Percentiles rank a stretch among this genome's conserved stretches.
phyloP scores from a whole-genome alignment of 73 alveolate genomes.

The Paramecium sexaurelia region DNA sequence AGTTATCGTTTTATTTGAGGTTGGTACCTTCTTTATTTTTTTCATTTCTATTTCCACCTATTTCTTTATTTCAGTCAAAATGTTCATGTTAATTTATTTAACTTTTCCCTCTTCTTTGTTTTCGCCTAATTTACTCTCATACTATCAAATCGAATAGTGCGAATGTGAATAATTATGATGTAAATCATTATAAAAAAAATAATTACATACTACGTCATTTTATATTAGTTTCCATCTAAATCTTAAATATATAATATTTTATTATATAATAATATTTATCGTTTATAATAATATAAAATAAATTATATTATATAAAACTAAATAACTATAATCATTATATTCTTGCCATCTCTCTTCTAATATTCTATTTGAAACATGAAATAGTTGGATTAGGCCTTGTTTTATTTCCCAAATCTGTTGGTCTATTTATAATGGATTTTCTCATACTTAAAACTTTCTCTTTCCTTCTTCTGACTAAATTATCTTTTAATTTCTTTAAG shows the following conservation, averaged over 20 bases:
- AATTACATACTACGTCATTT: not conserved
- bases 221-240: not conserved
- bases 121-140: not conserved
- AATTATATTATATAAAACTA: not conserved
- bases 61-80: not conserved
- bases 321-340: not conserved
- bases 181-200: not conserved
- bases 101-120: not conserved
- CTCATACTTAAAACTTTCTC: not conserved
- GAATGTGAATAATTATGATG: not conserved
- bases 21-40: not conserved
- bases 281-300: no score
- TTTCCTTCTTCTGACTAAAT: not conserved
- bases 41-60: slow-evolving; percentile 16
- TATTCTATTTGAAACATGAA: slow-evolving; percentile 7
- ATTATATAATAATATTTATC: not conserved
- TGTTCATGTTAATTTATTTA: slow-evolving; percentile 6
- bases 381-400: slow-evolving; percentile 30
- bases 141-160: slow-evolving; percentile 10
- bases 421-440: not conserved
- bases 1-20: not conserved
- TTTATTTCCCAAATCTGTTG: not conserved
- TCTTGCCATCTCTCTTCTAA: slow-evolving; percentile 2
- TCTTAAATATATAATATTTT: not conserved
- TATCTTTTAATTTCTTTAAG: not conserved